These are phyloP conservation scores for Periglandula ipomoeae DNA, from an alignment of 2,329 filamentous ascomycete genomes.

Conservation along the genomic window DNA sequence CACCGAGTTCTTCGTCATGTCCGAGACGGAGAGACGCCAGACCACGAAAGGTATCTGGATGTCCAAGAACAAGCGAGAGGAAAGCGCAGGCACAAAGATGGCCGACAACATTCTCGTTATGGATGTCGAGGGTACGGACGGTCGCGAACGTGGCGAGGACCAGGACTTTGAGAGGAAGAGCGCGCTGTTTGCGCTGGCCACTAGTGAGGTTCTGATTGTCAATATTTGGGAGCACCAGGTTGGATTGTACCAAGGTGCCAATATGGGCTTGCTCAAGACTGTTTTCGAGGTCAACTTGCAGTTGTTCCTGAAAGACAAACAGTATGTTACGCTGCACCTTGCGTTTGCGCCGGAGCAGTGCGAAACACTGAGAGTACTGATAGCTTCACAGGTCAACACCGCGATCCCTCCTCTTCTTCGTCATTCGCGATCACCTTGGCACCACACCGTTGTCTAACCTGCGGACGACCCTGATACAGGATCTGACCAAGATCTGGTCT, in stretches of 20 bases:
- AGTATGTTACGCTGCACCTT: slow-evolving; percentile 43
- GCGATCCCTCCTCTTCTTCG: slow-evolving; percentile 91
- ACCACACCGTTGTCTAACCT: slow-evolving; percentile 85
- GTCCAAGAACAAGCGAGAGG: slow-evolving; percentile 81
- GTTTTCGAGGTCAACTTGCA: slow-evolving; percentile 98
- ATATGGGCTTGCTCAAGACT: slow-evolving; percentile 97
- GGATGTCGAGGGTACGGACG: slow-evolving; percentile 98
- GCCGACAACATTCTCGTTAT: slow-evolving; percentile 98
- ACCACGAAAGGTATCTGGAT: slow-evolving; percentile 99
- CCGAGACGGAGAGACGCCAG: slow-evolving; percentile 84
- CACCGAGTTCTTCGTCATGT: slow-evolving; percentile 96
- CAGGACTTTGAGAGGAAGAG: slow-evolving; percentile 99
- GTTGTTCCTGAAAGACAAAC: slow-evolving; percentile 90
- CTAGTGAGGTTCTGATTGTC: slow-evolving; percentile 94
- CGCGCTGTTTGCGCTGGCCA: slow-evolving; percentile 91
- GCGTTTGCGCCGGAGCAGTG: neutral
- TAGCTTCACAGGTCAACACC: slow-evolving; percentile 58
- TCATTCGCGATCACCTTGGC: slow-evolving; percentile 94
- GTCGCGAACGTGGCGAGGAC: slow-evolving; percentile 90
- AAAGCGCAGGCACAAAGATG: slow-evolving; percentile 53
- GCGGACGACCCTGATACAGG: slow-evolving; percentile 80
- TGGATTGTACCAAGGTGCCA: slow-evolving; percentile 93
- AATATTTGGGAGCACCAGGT: slow-evolving; percentile 99
- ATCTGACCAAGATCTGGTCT: slow-evolving; percentile 85
- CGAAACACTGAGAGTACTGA: slow-evolving; percentile 10